A percentile compares a stretch with the other conserved stretches of the same genome.
Evolutionary conservation across 1,284 basidiomycete species (phyloP).

Genomic region (Lentinula novae-zelandiae): DNA sequence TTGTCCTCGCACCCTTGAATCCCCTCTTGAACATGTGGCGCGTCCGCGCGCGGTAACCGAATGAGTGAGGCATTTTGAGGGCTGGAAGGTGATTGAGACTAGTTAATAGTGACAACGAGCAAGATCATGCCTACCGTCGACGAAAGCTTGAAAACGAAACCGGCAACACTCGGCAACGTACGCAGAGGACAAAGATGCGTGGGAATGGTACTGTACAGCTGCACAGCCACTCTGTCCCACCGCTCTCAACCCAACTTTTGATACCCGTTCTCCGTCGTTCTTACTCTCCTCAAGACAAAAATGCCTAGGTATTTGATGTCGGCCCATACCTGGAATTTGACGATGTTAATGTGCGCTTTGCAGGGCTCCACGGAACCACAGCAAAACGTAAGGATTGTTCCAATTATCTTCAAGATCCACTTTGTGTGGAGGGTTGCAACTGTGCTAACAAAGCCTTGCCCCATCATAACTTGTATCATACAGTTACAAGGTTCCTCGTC

Average conservation of each 20-base stretch:
- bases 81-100: conserved; percentile 28
- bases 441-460: conserved; percentile 63
- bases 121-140: not conserved
- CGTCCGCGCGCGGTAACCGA: conserved; percentile 99
- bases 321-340: conserved; percentile 13
- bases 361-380: conserved; percentile 87
- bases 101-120: conserved; percentile 12
- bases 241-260: not conserved
- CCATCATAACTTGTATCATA: conserved; percentile 36
- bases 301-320: conserved; percentile 72
- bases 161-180: not conserved
- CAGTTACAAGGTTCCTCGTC: conserved; percentile 98
- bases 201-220: conserved; percentile 18
- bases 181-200: not conserved
- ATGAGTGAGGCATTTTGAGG: conserved; percentile 98
- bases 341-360: conserved; percentile 31
- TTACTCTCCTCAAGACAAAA: conserved; percentile 58
- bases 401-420: conserved; percentile 63
- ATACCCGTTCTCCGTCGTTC: conserved; percentile 19
- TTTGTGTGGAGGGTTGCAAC: conserved; percentile 56
- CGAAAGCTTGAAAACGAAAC: not conserved
- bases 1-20: conserved; percentile 76
- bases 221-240: conserved; percentile 8
- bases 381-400: conserved; percentile 73
- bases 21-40: conserved; percentile 99